These are phyloP conservation scores for Macadamia integrifolia DNA, from an alignment of 164 flowering plant species.

Conservation along the genomic window DNA sequence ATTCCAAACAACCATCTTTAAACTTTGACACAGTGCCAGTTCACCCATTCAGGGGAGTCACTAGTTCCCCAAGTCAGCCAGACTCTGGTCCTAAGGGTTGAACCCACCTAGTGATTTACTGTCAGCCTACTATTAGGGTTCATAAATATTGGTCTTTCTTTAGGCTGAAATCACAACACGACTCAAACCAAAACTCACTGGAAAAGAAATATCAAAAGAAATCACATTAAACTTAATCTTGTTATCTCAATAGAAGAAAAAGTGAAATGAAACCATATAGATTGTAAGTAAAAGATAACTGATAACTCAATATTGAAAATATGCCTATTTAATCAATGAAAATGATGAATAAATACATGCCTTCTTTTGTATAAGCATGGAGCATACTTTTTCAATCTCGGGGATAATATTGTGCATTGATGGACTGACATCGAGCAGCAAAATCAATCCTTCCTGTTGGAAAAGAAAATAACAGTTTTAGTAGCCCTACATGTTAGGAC, in stretches of 20 bases:
- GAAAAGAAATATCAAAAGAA: neutral
- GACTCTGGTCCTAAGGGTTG: too few species aligned
- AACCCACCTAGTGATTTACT: too few species aligned
- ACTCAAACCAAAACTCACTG: neutral
- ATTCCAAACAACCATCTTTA: too few species aligned
- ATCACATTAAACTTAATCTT: neutral
- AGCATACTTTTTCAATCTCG: conserved; percentile 66
- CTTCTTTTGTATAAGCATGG: conserved; percentile 82
- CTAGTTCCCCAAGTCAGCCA: too few species aligned
- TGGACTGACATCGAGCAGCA: conserved; percentile 85
- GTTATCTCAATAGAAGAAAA: neutral
- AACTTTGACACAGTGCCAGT: too few species aligned
- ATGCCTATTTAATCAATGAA: conserved; percentile 61
- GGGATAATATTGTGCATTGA: conserved; percentile 70
- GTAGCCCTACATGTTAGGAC: too few species aligned
- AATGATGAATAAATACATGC: conserved; percentile 19
- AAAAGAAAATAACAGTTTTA: neutral
- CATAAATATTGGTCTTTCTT: too few species aligned
- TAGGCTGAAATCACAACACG: neutral
- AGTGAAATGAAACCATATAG: neutral
- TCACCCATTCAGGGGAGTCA: too few species aligned
- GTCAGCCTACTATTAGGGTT: too few species aligned
- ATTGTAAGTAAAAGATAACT: neutral
- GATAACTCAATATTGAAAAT: neutral
- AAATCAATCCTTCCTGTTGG: conserved; percentile 62